These are phyloP conservation scores for Puccinia polysora DNA, from an alignment of 1,284 basidiomycete species.

Conservation along the genomic window DNA sequence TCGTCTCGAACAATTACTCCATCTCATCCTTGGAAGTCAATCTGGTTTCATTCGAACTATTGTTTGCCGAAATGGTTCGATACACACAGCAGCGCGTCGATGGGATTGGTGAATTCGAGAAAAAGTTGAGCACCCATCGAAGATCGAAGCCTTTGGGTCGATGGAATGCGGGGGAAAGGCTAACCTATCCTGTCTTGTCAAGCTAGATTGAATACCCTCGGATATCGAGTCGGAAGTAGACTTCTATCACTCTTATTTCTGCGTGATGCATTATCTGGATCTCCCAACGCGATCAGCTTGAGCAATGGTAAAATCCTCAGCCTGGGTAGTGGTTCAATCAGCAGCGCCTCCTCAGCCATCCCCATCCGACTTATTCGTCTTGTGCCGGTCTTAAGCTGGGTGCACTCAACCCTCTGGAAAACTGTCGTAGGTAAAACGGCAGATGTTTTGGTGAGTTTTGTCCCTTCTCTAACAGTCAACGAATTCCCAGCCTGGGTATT, in stretches of 20 bases:
- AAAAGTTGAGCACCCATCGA: constrained; percentile 59
- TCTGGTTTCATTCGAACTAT: constrained; percentile 73
- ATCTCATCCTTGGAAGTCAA: constrained; percentile 58
- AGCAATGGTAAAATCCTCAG: constrained; percentile 49
- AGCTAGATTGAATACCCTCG: constrained; percentile 66
- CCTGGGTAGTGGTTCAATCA: constrained; percentile 48
- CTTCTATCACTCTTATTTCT: constrained; percentile 62
- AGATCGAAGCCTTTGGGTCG: no score
- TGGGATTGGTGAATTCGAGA: constrained; percentile 90
- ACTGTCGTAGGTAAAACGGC: constrained; percentile 88
- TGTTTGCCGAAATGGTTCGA: constrained; percentile 84
- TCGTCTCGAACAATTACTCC: constrained; percentile 1
- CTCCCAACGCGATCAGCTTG: constrained; percentile 45
- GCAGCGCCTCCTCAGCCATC: constrained; percentile 45
- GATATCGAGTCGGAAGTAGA: constrained; percentile 78
- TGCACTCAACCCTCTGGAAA: constrained; percentile 71
- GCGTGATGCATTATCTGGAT: constrained; percentile 48
- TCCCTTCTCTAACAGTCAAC: constrained; percentile 1
- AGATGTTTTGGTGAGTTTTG: constrained; percentile 73
- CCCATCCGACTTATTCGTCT: constrained; percentile 76
- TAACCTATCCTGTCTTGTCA: constrained; percentile 55
- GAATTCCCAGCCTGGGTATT: no score
- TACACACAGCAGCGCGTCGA: constrained; percentile 92
- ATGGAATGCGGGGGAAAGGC: neutral
- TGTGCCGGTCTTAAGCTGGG: constrained; percentile 70